Conservation (phyloP, 805 yeast species). For the Candida hungchunana region DNA sequence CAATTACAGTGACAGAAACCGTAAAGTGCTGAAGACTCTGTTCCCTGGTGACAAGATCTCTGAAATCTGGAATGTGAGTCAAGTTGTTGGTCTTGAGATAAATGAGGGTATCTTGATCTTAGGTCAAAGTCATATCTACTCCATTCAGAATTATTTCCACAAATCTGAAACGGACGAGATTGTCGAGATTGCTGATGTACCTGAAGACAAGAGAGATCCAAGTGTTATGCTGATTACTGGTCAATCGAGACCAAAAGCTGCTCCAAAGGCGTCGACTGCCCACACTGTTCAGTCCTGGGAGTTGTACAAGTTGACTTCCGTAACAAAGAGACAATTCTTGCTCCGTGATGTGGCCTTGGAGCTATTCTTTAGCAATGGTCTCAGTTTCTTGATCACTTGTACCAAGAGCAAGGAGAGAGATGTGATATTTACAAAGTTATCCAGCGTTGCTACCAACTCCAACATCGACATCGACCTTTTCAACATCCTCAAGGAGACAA, state of each 20-base stretch:
- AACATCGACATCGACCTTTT: constrained; percentile 52
- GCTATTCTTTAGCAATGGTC: constrained; percentile 68
- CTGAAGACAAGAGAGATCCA: constrained; percentile 58
- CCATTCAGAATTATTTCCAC: constrained; percentile 67
- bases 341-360: constrained; percentile 80
- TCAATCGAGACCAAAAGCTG: constrained; percentile 28
- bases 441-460: constrained; percentile 43
- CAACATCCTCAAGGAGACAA: constrained; percentile 48
- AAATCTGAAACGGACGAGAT: constrained; percentile 48
- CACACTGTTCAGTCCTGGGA: constrained; percentile 61
- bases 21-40: constrained; percentile 68
- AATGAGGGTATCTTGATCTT: constrained; percentile 70
- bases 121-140: constrained; percentile 61
- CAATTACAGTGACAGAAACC: constrained; percentile 59
- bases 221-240: constrained; percentile 62
- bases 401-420: constrained; percentile 52
- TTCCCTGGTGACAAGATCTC: constrained; percentile 66
- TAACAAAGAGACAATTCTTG: constrained; percentile 71
- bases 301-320: constrained; percentile 51
- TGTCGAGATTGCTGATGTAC: constrained; percentile 63
- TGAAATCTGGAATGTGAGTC: constrained; percentile 72
- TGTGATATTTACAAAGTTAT: constrained; percentile 44
- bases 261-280: constrained; percentile 20
- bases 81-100: constrained; percentile 72
- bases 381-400: constrained; percentile 66